Conservation (phyloP, 179 eudicot genomes). For the Silene noctiflora region DNA sequence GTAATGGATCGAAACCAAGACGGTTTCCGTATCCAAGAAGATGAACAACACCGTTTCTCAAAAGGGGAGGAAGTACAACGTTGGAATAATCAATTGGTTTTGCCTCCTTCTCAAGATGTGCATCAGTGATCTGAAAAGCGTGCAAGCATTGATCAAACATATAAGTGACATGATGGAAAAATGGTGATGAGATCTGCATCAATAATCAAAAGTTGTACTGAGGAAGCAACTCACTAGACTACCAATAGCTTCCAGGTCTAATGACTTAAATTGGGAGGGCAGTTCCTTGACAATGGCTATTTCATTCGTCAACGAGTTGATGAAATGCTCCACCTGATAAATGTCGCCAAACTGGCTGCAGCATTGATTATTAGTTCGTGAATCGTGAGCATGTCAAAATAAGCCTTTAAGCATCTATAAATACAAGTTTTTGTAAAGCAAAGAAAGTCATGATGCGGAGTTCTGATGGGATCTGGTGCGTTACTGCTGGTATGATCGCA, state of each 20-base stretch:
- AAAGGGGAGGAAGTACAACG: conserved; percentile 62
- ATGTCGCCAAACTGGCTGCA: conserved; percentile 94
- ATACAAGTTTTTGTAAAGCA: neutral
- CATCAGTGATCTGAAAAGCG: conserved; percentile 69
- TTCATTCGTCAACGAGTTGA: conserved; percentile 54
- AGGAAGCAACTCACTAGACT: conserved; percentile 56
- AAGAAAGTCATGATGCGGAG: no score
- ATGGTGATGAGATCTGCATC: neutral
- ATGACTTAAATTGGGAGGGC: conserved; percentile 57
- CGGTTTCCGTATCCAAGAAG: conserved; percentile 91
- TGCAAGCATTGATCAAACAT: conserved; percentile 11
- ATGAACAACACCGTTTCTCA: conserved; percentile 69
- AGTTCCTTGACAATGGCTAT: conserved; percentile 68
- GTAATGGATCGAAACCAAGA: conserved; percentile 84
- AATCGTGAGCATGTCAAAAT: conserved; percentile 10
- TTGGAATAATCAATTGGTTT: conserved; percentile 50
- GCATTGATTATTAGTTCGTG: conserved; percentile 12
- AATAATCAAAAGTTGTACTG: conserved; percentile 2
- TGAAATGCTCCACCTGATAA: conserved; percentile 79
- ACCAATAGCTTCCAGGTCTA: conserved; percentile 78
- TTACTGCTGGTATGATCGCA: no score
- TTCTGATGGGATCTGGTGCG: no score
- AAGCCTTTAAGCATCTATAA: conserved; percentile 7
- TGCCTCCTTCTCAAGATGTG: conserved; percentile 86
- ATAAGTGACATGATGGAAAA: neutral